phyloP scores from a whole-genome alignment of 805 yeast genomes.

The Metschnikowia colocasiae region DNA sequence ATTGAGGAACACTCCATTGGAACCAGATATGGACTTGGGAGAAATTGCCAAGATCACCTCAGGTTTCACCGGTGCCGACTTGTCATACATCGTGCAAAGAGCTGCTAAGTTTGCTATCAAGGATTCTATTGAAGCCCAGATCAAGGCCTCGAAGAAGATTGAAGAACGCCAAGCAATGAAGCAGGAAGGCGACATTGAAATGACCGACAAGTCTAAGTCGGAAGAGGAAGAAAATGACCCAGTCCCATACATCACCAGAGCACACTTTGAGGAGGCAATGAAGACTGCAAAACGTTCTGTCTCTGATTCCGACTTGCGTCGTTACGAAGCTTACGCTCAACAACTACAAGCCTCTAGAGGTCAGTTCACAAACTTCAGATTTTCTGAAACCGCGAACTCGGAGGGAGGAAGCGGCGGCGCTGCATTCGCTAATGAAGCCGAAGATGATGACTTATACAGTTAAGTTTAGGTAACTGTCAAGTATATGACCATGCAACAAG shows the following conservation, averaged over 20 bases:
- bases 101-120: constrained; percentile 98
- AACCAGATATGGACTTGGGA: constrained; percentile 86
- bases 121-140: constrained; percentile 86
- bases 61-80: constrained; percentile 99
- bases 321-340: constrained; percentile 97
- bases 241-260: constrained; percentile 90
- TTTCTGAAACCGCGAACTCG: constrained; percentile 40
- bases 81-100: constrained; percentile 95
- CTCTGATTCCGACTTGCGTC: constrained; percentile 93
- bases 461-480: constrained; percentile 8
- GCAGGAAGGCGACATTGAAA: constrained; percentile 46
- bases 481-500: neutral
- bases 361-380: constrained; percentile 84
- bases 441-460: constrained; percentile 30
- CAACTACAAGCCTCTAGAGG: constrained; percentile 96
- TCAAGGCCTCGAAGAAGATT: constrained; percentile 37
- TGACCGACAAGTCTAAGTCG: constrained; percentile 31
- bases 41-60: constrained; percentile 92
- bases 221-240: constrained; percentile 74
- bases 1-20: constrained; percentile 96
- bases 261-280: constrained; percentile 99
- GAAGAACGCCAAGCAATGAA: constrained; percentile 36
- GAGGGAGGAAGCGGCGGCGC: constrained; percentile 24
- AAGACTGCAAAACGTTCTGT: constrained; percentile 98
- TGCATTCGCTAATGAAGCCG: constrained; percentile 48